Evolutionary conservation across 495 filamentous ascomycete genomes (phyloP), one percentile per base, ranked within the genome.

Genomic region (Antarctomyces pellizariae): DNA sequence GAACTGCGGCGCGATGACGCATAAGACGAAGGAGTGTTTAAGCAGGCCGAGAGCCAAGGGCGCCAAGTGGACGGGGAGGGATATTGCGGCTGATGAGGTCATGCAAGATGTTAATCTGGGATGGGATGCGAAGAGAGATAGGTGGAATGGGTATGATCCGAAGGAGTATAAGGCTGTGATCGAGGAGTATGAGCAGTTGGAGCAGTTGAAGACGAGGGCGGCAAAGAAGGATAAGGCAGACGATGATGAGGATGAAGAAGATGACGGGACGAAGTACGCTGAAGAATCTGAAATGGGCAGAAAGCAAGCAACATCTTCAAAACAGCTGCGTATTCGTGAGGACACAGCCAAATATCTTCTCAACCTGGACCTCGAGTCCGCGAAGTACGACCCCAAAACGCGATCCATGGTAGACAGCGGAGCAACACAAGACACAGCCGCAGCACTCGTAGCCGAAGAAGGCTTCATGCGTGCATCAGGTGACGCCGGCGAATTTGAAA

Each of bases 331-430:
- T 28, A 66, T 97, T 34, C 67, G 86, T 41, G 86, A 97, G 53
- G 86, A 97, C 47, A 95, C 86, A 3, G 86, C 86, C n/a, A 95
- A 95, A 44, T 97, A 97, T 44, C 53, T 97, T 4, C 56, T 93
- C 0, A 93, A 93, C 41, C 61, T 97, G 3, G 86, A 95, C 39
- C 63, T 89, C 2, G 86, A 97, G 38, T 92, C 84, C 0, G 89
- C 86, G 7, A 91, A 92, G 43, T 97, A 97, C 48, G 89, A 97
- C 41, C 86, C 86, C 0, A 97, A 97, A 44, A 95, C 84, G 18
- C 66, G 86, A 32, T 73, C 77, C 3, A 90, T 97, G 71, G 73
- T 91, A 3, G 83, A 92, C 35, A 64, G 66, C 36, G 83, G 84
- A 18, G 83, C 76, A 4, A 75, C 76, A 19, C 56, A 55, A 3